Evolutionary conservation across 305 asterid species (phyloP).

Genomic region (Rubia occidens): DNA sequence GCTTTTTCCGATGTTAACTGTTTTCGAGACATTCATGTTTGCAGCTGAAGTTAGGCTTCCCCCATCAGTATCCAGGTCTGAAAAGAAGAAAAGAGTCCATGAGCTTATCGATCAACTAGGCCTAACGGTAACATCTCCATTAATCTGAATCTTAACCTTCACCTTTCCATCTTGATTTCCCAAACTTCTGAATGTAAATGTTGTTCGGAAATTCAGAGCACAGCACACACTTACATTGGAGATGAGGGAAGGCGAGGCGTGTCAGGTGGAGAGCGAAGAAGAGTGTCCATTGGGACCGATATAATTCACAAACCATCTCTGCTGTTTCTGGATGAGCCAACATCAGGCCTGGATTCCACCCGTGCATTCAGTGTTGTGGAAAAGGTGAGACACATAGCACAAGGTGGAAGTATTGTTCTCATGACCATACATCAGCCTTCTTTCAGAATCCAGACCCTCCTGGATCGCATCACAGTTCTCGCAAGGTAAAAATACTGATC

Average conservation of each 20-base stretch:
- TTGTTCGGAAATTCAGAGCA: slow-evolving; percentile 35
- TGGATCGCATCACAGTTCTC: slow-evolving; percentile 63
- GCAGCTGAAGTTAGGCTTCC: slow-evolving; percentile 91
- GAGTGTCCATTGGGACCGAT: slow-evolving; percentile 83
- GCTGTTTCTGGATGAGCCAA: slow-evolving; percentile 78
- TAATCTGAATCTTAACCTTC: neutral
- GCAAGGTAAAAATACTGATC: slow-evolving; percentile 40
- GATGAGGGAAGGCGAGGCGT: slow-evolving; percentile 78
- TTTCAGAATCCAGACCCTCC: slow-evolving; percentile 67
- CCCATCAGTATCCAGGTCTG: slow-evolving; percentile 56
- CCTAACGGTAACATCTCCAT: slow-evolving; percentile 39
- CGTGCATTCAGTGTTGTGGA: slow-evolving; percentile 81
- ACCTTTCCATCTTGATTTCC: neutral
- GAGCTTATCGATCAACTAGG: slow-evolving; percentile 76
- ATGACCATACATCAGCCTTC: slow-evolving; percentile 93
- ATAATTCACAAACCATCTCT: slow-evolving; percentile 85
- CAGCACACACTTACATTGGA: slow-evolving; percentile 71
- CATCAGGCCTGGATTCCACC: slow-evolving; percentile 86
- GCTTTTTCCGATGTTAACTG: slow-evolving; percentile 77
- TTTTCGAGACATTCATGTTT: slow-evolving; percentile 74
- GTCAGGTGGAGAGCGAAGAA: slow-evolving; percentile 74
- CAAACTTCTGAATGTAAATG: neutral
- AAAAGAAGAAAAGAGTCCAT: slow-evolving; percentile 60
- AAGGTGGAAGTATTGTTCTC: slow-evolving; percentile 69
- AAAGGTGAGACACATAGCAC: slow-evolving; percentile 75